These are phyloP conservation scores for Schoenoplectus triqueter DNA, from an alignment of 202 grass and related monocot genomes.

Conservation along the genomic window DNA sequence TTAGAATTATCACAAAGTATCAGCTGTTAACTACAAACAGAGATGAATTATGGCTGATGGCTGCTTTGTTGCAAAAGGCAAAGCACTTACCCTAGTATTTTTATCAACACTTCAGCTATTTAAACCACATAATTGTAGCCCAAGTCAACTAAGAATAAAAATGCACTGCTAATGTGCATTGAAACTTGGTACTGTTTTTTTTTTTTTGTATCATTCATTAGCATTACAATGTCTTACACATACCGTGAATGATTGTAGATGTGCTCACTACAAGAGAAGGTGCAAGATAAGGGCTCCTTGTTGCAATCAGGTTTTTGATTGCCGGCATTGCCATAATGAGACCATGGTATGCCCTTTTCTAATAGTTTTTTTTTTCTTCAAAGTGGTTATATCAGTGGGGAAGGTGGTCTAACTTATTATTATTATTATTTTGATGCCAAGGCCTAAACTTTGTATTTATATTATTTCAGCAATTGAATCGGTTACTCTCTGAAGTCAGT, in stretches of 20 bases:
- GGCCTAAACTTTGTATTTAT: no score
- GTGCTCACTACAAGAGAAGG: constrained; percentile 79
- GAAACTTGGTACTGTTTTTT: constrained; percentile 4
- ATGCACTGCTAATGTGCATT: neutral
- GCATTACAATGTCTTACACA: neutral
- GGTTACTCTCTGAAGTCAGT: no score
- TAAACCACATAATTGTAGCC: neutral
- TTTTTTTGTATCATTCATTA: neutral
- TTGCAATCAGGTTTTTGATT: constrained; percentile 81
- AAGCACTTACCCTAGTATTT: neutral
- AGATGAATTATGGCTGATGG: neutral
- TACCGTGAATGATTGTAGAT: constrained; percentile 53
- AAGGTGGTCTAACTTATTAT: neutral
- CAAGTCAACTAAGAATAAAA: neutral
- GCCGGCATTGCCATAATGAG: constrained; percentile 97
- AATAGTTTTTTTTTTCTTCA: constrained; percentile 1
- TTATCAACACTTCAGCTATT: neutral
- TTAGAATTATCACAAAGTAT: neutral
- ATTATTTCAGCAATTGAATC: no score
- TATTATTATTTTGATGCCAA: neutral
- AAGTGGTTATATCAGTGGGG: neutral
- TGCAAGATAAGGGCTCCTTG: constrained; percentile 77
- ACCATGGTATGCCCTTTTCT: constrained; percentile 52
- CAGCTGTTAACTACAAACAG: neutral
- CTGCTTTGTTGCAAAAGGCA: constrained; percentile 21